Base-by-base conservation (phyloP, 805 yeast genomes). In the Candida coleopterorum region DNA sequence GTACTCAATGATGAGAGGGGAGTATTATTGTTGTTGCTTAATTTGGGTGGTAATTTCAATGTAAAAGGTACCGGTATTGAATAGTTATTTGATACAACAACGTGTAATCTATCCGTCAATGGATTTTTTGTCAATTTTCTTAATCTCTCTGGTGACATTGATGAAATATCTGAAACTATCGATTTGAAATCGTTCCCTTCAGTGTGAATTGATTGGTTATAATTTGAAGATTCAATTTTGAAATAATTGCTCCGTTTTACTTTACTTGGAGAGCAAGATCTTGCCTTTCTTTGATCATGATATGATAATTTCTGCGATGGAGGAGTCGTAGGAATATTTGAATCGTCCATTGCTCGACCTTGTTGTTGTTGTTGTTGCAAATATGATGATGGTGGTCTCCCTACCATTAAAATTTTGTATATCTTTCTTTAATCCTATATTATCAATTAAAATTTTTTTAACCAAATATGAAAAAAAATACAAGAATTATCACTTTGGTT, bases 51-150 rank as follows among this genome's bases (percentile, higher is more conserved):
- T 31, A 67, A 44, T 23, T 55, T 53, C 27, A 68, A 45, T 5
- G 66, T 58, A 43, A 67, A 66, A 3, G 73, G 73, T 26, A 68
- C 62, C 2, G 73, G 72, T 26, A 66, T 65, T 6, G 57, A 59
- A 38, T 66, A 57, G n/a, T 44, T 36, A 18, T 38, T 34, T 18
- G 42, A 25, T 15, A 52, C 43, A 32, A 52, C 45, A 21, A 67
- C 56, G 45, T 67, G 72, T 18, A 68, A 49, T 24, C 55, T 55
- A 21, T 53, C 60, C 2, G 69, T 56, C 2, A 60, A 36, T 2
- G 70, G 70, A 7, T 68, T 60, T 8, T 53, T 49, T 6, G 70
- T 56, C 17, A 66, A 47, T 32, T 40, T 40, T 27, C 45, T 48
- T 25, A 62, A 42, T 35, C 57, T 56, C 9, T 52, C 57, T 10